These are phyloP conservation scores for Mycena olivaceomarginata DNA, from an alignment of 768 basidiomycete genomes.

Conservation along the genomic window DNA sequence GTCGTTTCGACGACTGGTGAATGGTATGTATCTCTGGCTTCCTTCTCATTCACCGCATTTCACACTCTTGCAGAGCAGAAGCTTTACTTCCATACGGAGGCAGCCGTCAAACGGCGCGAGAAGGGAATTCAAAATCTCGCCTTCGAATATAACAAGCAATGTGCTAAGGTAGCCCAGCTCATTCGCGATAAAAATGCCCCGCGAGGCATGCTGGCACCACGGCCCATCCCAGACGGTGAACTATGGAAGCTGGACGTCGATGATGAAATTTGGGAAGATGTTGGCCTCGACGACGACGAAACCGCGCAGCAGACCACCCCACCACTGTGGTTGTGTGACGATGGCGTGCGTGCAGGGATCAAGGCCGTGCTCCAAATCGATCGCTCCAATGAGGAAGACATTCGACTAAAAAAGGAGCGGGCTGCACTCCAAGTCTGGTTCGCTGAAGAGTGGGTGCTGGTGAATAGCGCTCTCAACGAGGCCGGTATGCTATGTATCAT, in stretches of 20 bases:
- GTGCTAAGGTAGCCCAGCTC: neutral
- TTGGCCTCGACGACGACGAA: too few species aligned
- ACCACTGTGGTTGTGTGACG: too few species aligned
- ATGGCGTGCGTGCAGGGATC: too few species aligned
- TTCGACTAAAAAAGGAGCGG: constrained; percentile 9
- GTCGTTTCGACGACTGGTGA: neutral
- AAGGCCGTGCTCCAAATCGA: too few species aligned
- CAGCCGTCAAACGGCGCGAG: too few species aligned
- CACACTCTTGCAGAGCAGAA: neutral
- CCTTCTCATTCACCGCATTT: neutral
- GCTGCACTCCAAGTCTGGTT: constrained; percentile 21
- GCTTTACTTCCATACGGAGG: too few species aligned
- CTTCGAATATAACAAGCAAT: neutral
- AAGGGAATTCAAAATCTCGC: too few species aligned
- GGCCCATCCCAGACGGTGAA: neutral
- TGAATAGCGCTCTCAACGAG: neutral
- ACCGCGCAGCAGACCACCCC: too few species aligned
- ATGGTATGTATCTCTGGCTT: neutral
- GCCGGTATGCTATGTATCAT: neutral
- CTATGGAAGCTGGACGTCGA: neutral
- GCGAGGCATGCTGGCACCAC: neutral
- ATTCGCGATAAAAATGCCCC: neutral
- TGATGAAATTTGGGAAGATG: too few species aligned
- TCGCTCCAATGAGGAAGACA: constrained; percentile 34
- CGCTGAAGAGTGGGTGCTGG: neutral